Evolutionary conservation across 1,139 yeast genomes (phyloP).

Genomic region (Citeromyces hawaiiensis): DNA sequence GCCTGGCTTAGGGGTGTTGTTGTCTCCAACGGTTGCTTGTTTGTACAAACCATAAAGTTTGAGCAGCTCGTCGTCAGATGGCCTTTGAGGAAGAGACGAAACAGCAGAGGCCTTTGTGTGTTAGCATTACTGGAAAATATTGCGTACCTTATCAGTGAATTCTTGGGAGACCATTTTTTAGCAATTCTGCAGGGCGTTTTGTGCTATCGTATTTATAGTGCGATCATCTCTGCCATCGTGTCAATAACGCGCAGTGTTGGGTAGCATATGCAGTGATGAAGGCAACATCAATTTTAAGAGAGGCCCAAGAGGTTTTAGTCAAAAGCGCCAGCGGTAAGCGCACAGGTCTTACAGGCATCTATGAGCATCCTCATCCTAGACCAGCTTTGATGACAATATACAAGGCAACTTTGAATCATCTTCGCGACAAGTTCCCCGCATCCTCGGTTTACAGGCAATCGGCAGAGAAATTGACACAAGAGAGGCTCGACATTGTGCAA

Average conservation of each 20-base stretch:
- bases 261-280: constrained; percentile 19
- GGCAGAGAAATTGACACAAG: constrained; percentile 57
- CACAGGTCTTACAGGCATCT: constrained; percentile 70
- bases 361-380: constrained; percentile 75
- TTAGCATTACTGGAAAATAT: background rate
- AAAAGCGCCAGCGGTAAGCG: constrained; percentile 59
- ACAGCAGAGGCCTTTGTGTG: constrained; percentile 59
- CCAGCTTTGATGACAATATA: constrained; percentile 66
- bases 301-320: constrained; percentile 48
- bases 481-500: constrained; percentile 59
- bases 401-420: constrained; percentile 49
- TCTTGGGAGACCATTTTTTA: constrained; percentile 36
- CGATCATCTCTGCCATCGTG: background rate
- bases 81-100: constrained; percentile 61
- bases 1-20: constrained; percentile 73
- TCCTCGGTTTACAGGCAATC: constrained; percentile 68
- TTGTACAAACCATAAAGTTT: constrained; percentile 81
- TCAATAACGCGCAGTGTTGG: background rate
- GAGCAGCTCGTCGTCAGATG: constrained; percentile 77
- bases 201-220: background rate
- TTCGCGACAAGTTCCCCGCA: constrained; percentile 50
- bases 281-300: constrained; percentile 21
- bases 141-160: constrained; percentile 39
- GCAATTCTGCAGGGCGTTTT: background rate
- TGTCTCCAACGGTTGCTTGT: constrained; percentile 96